phyloP scores from a whole-genome alignment of 2,329 filamentous ascomycete species.

The Chrysosporium keratinophilum region DNA sequence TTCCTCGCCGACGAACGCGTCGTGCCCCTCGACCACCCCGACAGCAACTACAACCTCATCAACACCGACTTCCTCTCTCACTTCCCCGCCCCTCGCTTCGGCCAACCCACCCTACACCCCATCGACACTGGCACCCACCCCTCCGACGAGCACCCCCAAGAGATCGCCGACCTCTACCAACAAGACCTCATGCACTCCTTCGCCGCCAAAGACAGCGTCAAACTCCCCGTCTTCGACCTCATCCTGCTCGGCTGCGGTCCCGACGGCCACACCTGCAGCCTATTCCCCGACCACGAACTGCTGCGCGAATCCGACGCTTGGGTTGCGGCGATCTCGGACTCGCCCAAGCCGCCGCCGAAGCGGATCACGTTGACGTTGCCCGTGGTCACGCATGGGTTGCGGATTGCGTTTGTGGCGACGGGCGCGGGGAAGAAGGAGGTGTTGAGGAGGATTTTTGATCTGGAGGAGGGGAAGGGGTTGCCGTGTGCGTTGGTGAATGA shows the following conservation, averaged over 20 bases:
- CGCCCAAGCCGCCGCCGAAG: conserved; percentile 82
- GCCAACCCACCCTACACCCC: conserved; percentile 62
- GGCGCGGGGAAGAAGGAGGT: conserved; percentile 83
- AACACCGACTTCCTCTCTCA: conserved; percentile 83
- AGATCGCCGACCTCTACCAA: conserved; percentile 90
- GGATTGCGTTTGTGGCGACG: conserved; percentile 84
- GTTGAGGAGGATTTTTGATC: conserved; percentile 83
- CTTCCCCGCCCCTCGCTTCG: conserved; percentile 58
- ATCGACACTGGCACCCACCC: conserved; percentile 59
- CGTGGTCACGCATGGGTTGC: conserved; percentile 75
- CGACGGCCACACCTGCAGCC: conserved; percentile 91
- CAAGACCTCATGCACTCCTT: conserved; percentile 75
- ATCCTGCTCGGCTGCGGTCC: conserved; percentile 87
- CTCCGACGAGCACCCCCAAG: conserved; percentile 74
- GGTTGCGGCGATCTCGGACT: conserved; percentile 86
- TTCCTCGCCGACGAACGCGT: conserved; percentile 98
- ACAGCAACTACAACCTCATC: conserved; percentile 87
- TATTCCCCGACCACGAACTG: conserved; percentile 83
- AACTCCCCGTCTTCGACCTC: conserved; percentile 88
- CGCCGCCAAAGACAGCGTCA: conserved; percentile 84
- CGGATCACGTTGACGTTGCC: conserved; percentile 88
- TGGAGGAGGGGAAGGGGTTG: conserved; percentile 58
- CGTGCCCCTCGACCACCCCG: conserved; percentile 78
- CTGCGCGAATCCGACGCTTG: conserved; percentile 80
- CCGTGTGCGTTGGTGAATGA: conserved; percentile 85